Base-by-base conservation (phyloP, 306 rosid genomes). In the Vigna angularis region DNA sequence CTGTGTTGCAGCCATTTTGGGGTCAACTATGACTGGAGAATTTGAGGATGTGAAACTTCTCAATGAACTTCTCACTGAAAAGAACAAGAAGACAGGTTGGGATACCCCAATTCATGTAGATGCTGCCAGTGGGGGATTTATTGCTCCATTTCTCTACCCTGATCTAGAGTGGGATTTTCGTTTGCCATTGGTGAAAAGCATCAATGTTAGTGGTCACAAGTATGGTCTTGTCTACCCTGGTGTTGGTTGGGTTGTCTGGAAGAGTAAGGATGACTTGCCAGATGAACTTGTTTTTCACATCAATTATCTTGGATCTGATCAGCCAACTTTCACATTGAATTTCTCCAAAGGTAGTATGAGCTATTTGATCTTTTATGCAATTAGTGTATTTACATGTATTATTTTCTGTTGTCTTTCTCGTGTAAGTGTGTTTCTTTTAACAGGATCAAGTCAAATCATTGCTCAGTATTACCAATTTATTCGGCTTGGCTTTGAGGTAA, bases 231-330 rank as follows among this genome's bases (percentile, higher is more conserved):
- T 93, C 9, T 93, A 93, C 18, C 89, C 98, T 10, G 98, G 98
- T 80, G 82, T 93, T 32, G 98, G 98, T 34, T 93, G 98, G 98
- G 97, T 89, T 86, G 91, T 93, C 8, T 93, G 98, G 97, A 91
- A 91, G 90, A 81, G 84, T 58, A 86, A 88, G 63, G 89, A 73
- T 18, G 95, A 93, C 85, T 88, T 93, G 88, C 97, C 98, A 0
- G 98, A 91, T 0, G 98, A 93, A 10, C 98, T 93, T 72, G 77
- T 93, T 50, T 93, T 93, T 56, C 97, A 93, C 62, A 93, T 93
- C 70, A 93, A 93, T 82, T 93, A 93, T 83, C 98, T 93, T 78
- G 98, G 98, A 76, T 81, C 97, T 40, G 98, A 93, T 84, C 98
- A 93, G 56, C 98, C 98, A 16, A 91, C 98, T 75, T 93, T 93